Evolutionary conservation across 2,329 filamentous ascomycete genomes (phyloP).

Genomic region (Sporothrix humicola): DNA sequence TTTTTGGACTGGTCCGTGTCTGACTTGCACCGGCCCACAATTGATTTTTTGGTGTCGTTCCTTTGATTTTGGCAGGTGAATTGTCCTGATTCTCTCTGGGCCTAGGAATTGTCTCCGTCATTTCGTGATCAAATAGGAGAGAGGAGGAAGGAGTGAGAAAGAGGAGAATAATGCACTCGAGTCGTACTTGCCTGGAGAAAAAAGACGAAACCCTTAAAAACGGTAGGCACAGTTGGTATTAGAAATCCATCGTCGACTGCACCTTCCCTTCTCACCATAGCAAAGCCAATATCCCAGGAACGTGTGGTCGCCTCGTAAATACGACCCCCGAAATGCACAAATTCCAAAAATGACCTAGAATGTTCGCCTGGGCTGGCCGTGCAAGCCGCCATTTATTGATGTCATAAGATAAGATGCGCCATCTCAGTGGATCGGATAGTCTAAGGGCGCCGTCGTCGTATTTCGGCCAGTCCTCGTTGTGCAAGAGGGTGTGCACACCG

Average conservation of each 20-base stretch:
- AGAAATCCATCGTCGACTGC: not conserved
- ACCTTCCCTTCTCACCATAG: constrained; percentile 12
- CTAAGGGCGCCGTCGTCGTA: not conserved
- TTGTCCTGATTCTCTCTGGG: not conserved
- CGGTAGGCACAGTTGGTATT: not conserved
- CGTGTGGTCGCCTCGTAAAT: not conserved
- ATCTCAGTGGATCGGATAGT: constrained; percentile 8
- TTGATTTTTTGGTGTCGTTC: constrained; percentile 1
- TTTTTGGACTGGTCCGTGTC: not conserved
- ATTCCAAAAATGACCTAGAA: not conserved
- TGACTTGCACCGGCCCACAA: not conserved
- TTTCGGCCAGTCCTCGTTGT: not conserved
- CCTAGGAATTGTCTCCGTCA: not conserved
- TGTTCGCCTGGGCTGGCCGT: not conserved
- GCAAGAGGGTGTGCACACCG: not conserved
- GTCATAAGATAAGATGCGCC: constrained; percentile 25
- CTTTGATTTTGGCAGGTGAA: not conserved
- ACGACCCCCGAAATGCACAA: not conserved
- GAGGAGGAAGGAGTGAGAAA: not conserved
- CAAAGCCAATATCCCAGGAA: not conserved
- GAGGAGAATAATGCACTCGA: too few species aligned
- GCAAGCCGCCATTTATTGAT: not conserved
- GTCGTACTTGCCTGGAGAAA: not conserved
- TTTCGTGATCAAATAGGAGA: not conserved
- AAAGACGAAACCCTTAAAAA: not conserved